Conservation (phyloP, 139 green algal genomes). For the Trebouxia sp. region DNA sequence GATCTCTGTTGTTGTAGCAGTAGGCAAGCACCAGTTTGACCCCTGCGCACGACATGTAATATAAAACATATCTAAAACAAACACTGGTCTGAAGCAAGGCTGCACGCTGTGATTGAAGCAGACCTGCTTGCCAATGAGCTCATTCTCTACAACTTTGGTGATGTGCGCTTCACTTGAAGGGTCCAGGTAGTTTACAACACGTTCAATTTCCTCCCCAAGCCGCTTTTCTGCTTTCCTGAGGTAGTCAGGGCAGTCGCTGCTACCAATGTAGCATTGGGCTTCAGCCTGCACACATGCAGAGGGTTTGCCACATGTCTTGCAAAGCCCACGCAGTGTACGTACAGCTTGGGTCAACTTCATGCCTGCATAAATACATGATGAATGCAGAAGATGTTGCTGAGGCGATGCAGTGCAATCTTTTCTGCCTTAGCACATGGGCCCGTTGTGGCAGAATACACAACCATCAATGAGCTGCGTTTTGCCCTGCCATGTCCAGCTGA, state of each 20-base stretch:
- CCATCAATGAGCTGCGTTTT: too few relatives aligned
- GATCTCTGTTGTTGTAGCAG: too few relatives aligned
- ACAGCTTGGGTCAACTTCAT: background rate
- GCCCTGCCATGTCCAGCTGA: too few relatives aligned
- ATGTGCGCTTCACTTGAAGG: conserved; percentile 74
- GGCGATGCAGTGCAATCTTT: too few relatives aligned
- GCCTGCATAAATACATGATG: background rate
- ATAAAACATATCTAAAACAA: background rate
- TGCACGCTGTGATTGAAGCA: too few relatives aligned
- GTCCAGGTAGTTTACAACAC: conserved; percentile 86
- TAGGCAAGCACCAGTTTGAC: too few relatives aligned
- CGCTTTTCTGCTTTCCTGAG: conserved; percentile 79
- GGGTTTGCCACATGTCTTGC: too few relatives aligned
- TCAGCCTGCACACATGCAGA: conserved; percentile 61
- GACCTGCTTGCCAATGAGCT: conserved; percentile 86
- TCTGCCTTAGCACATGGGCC: too few relatives aligned
- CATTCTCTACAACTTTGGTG: conserved; percentile 76
- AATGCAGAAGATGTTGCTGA: too few relatives aligned
- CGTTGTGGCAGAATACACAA: too few relatives aligned
- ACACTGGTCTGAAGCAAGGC: too few relatives aligned
- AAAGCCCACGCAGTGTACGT: background rate
- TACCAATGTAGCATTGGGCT: conserved; percentile 75
- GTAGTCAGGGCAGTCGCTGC: conserved; percentile 88
- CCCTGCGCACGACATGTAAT: background rate
- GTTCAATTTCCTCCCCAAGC: conserved; percentile 88